A percentile compares a stretch with the other conserved stretches of the same genome.
Conservation (phyloP, 2,329 filamentous ascomycete genomes). For the Paecilomyces dactylethromorphus region DNA sequence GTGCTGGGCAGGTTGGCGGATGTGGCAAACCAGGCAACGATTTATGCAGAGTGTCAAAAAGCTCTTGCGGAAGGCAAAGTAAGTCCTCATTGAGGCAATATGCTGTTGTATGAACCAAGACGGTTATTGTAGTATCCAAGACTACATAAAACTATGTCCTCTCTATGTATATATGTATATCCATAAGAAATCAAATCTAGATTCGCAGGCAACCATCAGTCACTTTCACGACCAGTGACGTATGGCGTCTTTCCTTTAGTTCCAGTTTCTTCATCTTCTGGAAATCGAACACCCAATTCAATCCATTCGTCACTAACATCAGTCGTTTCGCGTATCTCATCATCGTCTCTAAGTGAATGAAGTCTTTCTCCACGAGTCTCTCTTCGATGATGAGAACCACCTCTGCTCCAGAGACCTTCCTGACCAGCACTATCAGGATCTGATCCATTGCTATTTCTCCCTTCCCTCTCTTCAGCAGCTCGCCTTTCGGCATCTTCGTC, state of each 20-base stretch:
- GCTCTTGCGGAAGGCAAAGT: conserved; percentile 6
- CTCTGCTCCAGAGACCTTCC: not conserved
- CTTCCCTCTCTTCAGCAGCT: conserved; percentile 1
- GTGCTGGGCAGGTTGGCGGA: conserved; percentile 72
- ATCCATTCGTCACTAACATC: not conserved
- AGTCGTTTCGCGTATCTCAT: not conserved
- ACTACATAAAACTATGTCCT: not conserved
- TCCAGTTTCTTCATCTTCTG: not conserved
- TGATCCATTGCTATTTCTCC: not conserved
- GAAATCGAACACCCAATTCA: not conserved
- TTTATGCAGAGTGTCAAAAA: conserved; percentile 68
- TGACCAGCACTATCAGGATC: not conserved
- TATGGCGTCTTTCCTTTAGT: not conserved
- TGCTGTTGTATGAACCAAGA: not conserved
- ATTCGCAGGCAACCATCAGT: not conserved
- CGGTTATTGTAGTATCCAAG: not conserved
- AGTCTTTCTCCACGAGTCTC: not conserved
- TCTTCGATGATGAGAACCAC: not conserved
- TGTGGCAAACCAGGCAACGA: conserved; percentile 70
- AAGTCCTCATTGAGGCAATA: not conserved
- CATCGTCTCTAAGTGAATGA: not conserved
- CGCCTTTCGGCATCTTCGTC: conserved; percentile 23
- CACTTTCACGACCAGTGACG: not conserved
- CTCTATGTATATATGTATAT: not conserved
- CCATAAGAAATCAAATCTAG: not conserved